A percentile compares a stretch with the other conserved stretches of the same genome.
phyloP scores from a whole-genome alignment of 768 basidiomycete genomes.

The Collybia sp. region DNA sequence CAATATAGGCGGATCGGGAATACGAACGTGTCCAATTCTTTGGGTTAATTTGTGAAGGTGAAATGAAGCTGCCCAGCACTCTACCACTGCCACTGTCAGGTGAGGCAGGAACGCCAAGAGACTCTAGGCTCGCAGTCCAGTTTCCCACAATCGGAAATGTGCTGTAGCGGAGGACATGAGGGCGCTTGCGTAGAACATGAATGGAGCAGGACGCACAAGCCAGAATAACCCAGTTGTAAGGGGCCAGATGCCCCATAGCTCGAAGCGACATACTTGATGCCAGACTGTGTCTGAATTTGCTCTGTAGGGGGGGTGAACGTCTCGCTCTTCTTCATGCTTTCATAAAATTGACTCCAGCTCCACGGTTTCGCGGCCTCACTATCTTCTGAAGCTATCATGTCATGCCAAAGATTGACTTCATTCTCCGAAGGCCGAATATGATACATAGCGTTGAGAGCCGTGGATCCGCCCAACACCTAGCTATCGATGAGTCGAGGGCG shows the following conservation, averaged over 20 bases:
- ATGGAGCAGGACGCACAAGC: constrained; percentile 35
- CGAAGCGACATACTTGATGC: constrained; percentile 37
- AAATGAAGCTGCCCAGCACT: constrained; percentile 47
- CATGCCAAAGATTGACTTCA: constrained; percentile 44
- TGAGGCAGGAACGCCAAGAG: constrained; percentile 34
- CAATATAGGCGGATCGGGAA: constrained; percentile 52
- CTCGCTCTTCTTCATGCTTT: constrained; percentile 38
- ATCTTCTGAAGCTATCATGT: constrained; percentile 31
- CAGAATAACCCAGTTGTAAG: constrained; percentile 52
- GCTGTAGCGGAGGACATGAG: too few species aligned
- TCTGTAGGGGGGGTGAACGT: constrained; percentile 41
- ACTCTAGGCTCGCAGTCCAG: constrained; percentile 50
- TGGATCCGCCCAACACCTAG: constrained; percentile 38
- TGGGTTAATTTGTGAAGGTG: constrained; percentile 57
- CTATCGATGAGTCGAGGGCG: constrained; percentile 33
- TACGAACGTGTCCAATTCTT: constrained; percentile 59
- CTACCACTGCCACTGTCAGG: constrained; percentile 42
- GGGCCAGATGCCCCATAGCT: constrained; percentile 53
- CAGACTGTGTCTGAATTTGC: constrained; percentile 39
- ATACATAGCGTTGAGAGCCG: constrained; percentile 39
- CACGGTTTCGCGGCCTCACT: constrained; percentile 6
- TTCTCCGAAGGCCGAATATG: constrained; percentile 34
- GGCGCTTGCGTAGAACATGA: too few species aligned
- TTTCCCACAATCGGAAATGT: constrained; percentile 45
- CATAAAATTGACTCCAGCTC: not conserved